Evolutionary conservation across 352 stramenopile species (phyloP).

Genomic region (Globisporangium mamillatum): DNA sequence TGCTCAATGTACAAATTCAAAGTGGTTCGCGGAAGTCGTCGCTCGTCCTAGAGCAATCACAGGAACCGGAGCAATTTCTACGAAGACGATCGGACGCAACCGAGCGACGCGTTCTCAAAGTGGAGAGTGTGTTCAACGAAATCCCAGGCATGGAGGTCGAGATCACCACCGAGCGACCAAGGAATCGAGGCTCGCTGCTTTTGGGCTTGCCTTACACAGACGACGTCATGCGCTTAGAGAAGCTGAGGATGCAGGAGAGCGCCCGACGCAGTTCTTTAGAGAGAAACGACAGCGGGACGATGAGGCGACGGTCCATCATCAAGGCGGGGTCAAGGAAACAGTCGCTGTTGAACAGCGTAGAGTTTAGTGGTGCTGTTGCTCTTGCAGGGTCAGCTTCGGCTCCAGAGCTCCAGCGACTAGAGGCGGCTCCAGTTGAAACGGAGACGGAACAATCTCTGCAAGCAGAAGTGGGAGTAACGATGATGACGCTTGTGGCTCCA

Average conservation of each 20-base stretch:
- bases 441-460: background rate
- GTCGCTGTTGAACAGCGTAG: background rate
- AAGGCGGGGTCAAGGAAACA: background rate
- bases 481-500: background rate
- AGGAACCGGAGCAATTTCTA: slow-evolving; percentile 60
- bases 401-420: slow-evolving; percentile 5
- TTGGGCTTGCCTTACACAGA: slow-evolving; percentile 2
- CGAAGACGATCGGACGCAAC: slow-evolving; percentile 26
- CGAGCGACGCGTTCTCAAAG: slow-evolving; percentile 42
- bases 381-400: slow-evolving; percentile 5
- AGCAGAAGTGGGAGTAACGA: no score
- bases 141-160: slow-evolving; percentile 47
- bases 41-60: slow-evolving; percentile 9
- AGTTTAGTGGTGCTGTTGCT: background rate
- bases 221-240: slow-evolving; percentile 14
- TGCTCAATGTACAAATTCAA: background rate
- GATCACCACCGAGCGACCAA: slow-evolving; percentile 51
- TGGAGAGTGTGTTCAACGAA: slow-evolving; percentile 33
- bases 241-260: slow-evolving; percentile 18
- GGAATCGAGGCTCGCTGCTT: slow-evolving; percentile 3
- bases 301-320: slow-evolving; percentile 8
- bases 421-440: background rate
- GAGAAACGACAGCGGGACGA: slow-evolving; percentile 18
- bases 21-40: slow-evolving; percentile 5
- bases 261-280: slow-evolving; percentile 21